Evolutionary conservation across 2,329 filamentous ascomycete genomes (phyloP).

Genomic region (Hypoxylon rubiginosum): DNA sequence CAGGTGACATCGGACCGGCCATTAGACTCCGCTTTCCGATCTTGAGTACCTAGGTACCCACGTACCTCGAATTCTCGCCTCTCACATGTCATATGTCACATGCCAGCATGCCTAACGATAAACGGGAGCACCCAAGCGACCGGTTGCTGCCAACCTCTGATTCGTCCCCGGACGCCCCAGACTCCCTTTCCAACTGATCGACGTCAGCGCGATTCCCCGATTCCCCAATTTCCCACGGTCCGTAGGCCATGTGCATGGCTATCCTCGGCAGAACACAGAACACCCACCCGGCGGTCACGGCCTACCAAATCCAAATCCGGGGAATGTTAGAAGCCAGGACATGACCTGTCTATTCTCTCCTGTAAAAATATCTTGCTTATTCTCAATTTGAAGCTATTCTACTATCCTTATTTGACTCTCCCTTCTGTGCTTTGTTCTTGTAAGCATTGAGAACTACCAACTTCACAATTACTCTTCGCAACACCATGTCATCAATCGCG

Average conservation of each 20-base stretch:
- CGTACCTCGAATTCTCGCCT: slow-evolving; percentile 20
- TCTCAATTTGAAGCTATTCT: neutral
- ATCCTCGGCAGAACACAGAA: slow-evolving; percentile 46
- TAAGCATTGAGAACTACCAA: neutral
- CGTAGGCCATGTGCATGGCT: slow-evolving; percentile 36
- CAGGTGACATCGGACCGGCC: slow-evolving; percentile 41
- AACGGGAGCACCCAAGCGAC: slow-evolving; percentile 19
- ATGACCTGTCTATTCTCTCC: slow-evolving; percentile 7
- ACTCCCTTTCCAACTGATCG: slow-evolving; percentile 23
- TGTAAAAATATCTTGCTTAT: slow-evolving; percentile 8
- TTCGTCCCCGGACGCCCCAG: slow-evolving; percentile 25
- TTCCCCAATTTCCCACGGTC: slow-evolving; percentile 27
- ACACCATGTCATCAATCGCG: slow-evolving; percentile 63
- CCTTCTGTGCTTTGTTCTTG: slow-evolving; percentile 2
- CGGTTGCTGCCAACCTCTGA: slow-evolving; percentile 9
- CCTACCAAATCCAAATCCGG: slow-evolving; percentile 22
- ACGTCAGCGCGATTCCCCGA: slow-evolving; percentile 36
- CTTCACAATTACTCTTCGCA: slow-evolving; percentile 14
- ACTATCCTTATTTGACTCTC: neutral
- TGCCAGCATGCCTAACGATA: neutral
- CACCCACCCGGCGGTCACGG: slow-evolving; percentile 32
- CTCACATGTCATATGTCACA: slow-evolving; percentile 29
- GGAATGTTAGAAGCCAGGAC: slow-evolving; percentile 30
- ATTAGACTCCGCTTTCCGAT: slow-evolving; percentile 10
- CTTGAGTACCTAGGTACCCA: neutral